Base-by-base conservation (phyloP, 371 early-diverging fungal genomes). In the Mucor sp. region DNA sequence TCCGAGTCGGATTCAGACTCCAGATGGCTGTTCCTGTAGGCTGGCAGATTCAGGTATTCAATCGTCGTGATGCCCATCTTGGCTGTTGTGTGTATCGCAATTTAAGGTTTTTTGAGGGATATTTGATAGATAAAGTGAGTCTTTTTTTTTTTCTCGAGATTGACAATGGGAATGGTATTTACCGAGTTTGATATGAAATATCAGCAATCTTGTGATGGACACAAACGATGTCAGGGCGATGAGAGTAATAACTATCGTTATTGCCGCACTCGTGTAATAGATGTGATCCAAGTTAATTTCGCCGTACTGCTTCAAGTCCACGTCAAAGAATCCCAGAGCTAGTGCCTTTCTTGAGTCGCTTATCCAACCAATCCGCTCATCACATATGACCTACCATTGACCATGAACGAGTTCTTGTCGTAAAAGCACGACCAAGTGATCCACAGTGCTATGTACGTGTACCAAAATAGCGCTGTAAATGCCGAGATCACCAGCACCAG, bases 161-260 rank as follows among this genome's bases (percentile, higher is more conserved):
- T 44, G 37, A 37, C 33, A 33, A 33, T 43, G n/a, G n/a, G 21
- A 25, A 17, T 48, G n/a, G 21, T 50, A 17, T 48, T 74, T 69
- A 67, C 85, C 75, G 50, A 86, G 70, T 33, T 77, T 71, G 17
- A 89, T 65, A 70, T 86, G 87, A 58, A 89, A 79, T 25, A 71
- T 32, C 7, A 84, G 57, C 21, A 87, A 60, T 58, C 81, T 69
- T 15, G 74, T 65, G 35, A 85, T 80, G 8, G 77, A 71, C 0
- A 69, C 66, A 5, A 75, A 69, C 1, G 83, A 77, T 3, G 70
- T 61, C 17, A 75, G 63, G 4, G 62, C 47, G 8, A 56, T 47
- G 21, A 70, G 15, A 12, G 66, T 65, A 43, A 70, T 66, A 32
- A 65, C 11, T 17, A 56, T 19, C 8, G 70, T 57, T 11, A 77